Conservation (phyloP, 1,284 basidiomycete genomes). For the Ceratobasidium sp. region DNA sequence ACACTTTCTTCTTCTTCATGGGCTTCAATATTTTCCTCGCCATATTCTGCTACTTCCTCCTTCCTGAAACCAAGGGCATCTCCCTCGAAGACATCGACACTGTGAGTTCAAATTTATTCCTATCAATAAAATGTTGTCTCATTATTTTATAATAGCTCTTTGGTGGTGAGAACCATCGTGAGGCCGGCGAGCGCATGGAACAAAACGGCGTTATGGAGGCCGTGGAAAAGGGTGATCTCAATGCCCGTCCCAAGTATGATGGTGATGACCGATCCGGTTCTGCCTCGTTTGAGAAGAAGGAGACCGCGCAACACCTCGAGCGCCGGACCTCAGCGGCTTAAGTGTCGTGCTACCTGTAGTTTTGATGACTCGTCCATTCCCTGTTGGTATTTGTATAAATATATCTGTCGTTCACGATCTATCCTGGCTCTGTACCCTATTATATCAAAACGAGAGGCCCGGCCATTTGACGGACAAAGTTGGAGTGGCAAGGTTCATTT, state of each 20-base stretch:
- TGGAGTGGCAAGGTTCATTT: no score
- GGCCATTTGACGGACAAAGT: no score
- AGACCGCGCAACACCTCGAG: constrained; percentile 21
- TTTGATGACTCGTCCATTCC: background rate
- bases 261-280: background rate
- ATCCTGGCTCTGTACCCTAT: background rate
- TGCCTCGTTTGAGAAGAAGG: constrained; percentile 24
- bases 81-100: constrained; percentile 34
- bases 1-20: constrained; percentile 34
- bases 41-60: constrained; percentile 32
- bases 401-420: background rate
- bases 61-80: constrained; percentile 31
- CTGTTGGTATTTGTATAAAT: background rate
- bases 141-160: background rate
- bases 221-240: constrained; percentile 17
- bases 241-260: constrained; percentile 20
- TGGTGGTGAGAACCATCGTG: constrained; percentile 35
- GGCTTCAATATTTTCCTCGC: constrained; percentile 37
- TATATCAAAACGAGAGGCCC: no score
- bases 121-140: background rate
- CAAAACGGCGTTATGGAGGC: constrained; percentile 31
- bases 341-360: background rate
- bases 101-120: background rate
- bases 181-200: constrained; percentile 35
- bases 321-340: background rate